phyloP scores from a whole-genome alignment of 371 early-diverging fungal genomes.

The Smittium culicis region DNA sequence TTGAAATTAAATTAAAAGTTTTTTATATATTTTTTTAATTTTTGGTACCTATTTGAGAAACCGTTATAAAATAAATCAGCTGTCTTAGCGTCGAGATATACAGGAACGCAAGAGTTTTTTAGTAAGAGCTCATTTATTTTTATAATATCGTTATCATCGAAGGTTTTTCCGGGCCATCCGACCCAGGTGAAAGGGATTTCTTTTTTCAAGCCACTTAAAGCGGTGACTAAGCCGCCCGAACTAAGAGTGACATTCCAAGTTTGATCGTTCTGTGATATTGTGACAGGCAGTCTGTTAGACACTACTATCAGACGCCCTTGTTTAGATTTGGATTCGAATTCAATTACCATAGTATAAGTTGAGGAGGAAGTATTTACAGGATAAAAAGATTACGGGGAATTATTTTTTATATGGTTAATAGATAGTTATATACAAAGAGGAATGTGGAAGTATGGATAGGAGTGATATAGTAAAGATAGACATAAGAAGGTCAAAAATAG shows the following conservation, averaged over 20 bases:
- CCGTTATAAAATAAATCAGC: slow-evolving; percentile 98
- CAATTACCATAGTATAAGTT: too few relatives aligned
- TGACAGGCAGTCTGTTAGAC: slow-evolving; percentile 98
- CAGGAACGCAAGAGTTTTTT: slow-evolving; percentile 85
- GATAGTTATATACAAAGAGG: too few relatives aligned
- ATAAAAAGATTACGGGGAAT: too few relatives aligned
- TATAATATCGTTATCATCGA: slow-evolving; percentile 68
- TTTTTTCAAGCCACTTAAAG: slow-evolving; percentile 84
- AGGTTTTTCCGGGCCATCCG: slow-evolving; percentile 93
- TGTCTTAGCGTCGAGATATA: slow-evolving; percentile 89
- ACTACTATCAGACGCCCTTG: slow-evolving; percentile 93
- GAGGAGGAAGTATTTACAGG: too few relatives aligned
- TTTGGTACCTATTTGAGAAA: slow-evolving; percentile 96
- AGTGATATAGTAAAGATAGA: too few relatives aligned
- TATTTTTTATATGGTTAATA: too few relatives aligned
- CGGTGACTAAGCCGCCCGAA: slow-evolving; percentile 96
- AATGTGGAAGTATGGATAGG: too few relatives aligned
- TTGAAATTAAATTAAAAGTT: slow-evolving; percentile 4
- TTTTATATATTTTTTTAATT: too few relatives aligned
- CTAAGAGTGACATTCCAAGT: slow-evolving; percentile 69
- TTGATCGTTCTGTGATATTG: slow-evolving; percentile 59
- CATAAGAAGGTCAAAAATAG: too few relatives aligned
- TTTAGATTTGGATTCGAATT: slow-evolving; percentile 7
- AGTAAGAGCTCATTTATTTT: slow-evolving; percentile 53
- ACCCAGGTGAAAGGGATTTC: slow-evolving; percentile 97